Base-by-base conservation (phyloP, 2,329 filamentous ascomycete species). In the Claviceps fusiformis region DNA sequence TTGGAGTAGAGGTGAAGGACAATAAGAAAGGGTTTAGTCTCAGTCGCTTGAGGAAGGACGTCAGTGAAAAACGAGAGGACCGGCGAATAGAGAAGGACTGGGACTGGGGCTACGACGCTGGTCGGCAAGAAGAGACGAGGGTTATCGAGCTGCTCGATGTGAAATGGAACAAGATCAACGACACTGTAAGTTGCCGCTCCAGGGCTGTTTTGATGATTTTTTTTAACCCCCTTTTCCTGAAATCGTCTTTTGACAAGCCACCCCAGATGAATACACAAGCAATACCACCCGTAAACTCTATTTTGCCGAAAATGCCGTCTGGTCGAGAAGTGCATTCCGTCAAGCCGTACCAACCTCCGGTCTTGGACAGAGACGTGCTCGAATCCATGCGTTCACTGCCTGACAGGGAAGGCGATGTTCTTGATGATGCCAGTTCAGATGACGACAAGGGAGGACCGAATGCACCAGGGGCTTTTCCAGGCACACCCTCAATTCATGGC, bases 121-220 rank as follows among this genome's bases (percentile, higher is more conserved):
- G 93, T 1, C 85, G 81, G 62, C 71, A 89, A 19, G 93, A 97
- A 67, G 93, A 98, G 70, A 82, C 78, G 2, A 78, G 90, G 55
- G 86, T 97, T 2, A 76, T 96, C 53, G 87, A 93, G 62, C 89
- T 93, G 82, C 73, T 98, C 39, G 81, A 95, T 62, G 78, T 76
- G 43, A 96, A 95, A 67, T 96, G 93, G 92, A 82, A 81, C 58
- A 93, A 90, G 71, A 82, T 90, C 70, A 98, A 98, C 65, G 89
- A 96, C 68, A 95, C 88, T 19, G 88, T 95, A 71, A 72, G 81
- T 59, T 6, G 59, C 63, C 27, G 2, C 50, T 52, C 7, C n/a
- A 9, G 1, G 46, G 9, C 17, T 17, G 5, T 37, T 7, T 50
- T 37, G 5, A 6, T 37, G 5, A 0, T 11, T 37, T 24, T 4